Percentiles rank a stretch among this genome's conserved stretches.
phyloP scores from a whole-genome alignment of 176 grass and related monocot genomes.

The Aegilops umbellulata region DNA sequence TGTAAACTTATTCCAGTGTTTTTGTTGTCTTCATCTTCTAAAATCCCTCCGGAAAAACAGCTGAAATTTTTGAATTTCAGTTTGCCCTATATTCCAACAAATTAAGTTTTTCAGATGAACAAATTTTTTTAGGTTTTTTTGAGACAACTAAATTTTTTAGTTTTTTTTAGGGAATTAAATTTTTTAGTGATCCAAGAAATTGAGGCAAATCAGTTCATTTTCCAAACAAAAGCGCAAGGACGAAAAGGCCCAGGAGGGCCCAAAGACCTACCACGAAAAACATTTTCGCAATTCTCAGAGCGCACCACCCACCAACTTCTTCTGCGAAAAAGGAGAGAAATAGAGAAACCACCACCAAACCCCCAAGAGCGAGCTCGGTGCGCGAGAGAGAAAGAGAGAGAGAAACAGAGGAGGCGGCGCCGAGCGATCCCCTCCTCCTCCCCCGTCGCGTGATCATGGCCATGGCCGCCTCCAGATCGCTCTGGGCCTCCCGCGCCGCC shows the following conservation, averaged over 20 bases:
- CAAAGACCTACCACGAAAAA: not conserved
- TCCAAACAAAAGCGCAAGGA: not conserved
- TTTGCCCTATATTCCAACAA: too few relatives aligned
- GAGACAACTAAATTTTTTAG: too few relatives aligned
- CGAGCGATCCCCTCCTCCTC: not conserved
- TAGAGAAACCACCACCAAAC: slow-evolving; percentile 22
- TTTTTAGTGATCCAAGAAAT: too few relatives aligned
- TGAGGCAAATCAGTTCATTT: not conserved
- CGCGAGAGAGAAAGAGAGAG: not conserved
- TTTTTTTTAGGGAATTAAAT: too few relatives aligned
- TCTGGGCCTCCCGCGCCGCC: slow-evolving; percentile 93
- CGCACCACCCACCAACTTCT: slow-evolving; percentile 25
- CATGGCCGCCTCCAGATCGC: slow-evolving; percentile 58
- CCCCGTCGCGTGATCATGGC: slow-evolving; percentile 26
- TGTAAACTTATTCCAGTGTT: not conserved
- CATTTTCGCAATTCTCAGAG: not conserved
- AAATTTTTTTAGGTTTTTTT: too few relatives aligned
- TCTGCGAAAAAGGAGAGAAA: not conserved
- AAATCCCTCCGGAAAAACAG: not conserved
- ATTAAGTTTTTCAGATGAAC: too few relatives aligned
- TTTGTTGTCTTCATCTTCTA: not conserved
- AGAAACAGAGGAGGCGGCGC: slow-evolving; percentile 13
- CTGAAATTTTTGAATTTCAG: not conserved
- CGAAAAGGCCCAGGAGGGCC: not conserved
- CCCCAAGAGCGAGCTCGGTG: not conserved